Evolutionary conservation across 176 grass and related monocot genomes (phyloP).

Genomic region (Triticum dicoccoides): DNA sequence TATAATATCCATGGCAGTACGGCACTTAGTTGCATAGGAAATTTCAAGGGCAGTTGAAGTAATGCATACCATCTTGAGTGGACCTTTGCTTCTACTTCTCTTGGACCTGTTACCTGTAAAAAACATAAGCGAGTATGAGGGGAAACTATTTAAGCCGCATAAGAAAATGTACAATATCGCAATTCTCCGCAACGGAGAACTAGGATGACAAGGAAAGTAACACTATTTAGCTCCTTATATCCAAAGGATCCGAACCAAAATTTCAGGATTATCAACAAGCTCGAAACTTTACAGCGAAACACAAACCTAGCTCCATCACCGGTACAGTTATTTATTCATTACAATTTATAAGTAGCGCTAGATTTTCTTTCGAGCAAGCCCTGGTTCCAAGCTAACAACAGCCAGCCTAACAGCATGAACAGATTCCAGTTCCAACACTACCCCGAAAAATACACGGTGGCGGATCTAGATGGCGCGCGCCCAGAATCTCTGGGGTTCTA

Average conservation of each 20-base stretch:
- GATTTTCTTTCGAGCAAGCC: neutral
- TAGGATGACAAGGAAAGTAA: neutral
- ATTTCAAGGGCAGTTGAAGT: neutral
- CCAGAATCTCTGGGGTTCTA: neutral
- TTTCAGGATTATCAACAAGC: neutral
- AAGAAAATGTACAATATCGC: neutral
- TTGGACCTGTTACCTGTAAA: neutral
- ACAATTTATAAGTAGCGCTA: neutral
- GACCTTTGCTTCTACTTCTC: neutral
- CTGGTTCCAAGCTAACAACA: neutral
- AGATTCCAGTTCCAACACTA: neutral
- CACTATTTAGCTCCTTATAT: neutral
- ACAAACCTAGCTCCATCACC: neutral
- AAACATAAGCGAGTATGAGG: neutral
- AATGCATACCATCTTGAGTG: constrained; percentile 39
- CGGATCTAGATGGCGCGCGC: neutral
- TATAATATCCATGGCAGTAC: neutral
- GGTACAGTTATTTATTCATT: neutral
- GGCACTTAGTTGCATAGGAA: neutral
- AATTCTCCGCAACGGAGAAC: neutral
- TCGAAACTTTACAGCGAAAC: neutral
- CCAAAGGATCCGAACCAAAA: neutral
- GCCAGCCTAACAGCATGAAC: neutral
- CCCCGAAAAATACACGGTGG: neutral
- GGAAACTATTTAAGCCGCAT: neutral